phyloP scores from a whole-genome alignment of 768 basidiomycete species.

The Xanthoconium purpureum region DNA sequence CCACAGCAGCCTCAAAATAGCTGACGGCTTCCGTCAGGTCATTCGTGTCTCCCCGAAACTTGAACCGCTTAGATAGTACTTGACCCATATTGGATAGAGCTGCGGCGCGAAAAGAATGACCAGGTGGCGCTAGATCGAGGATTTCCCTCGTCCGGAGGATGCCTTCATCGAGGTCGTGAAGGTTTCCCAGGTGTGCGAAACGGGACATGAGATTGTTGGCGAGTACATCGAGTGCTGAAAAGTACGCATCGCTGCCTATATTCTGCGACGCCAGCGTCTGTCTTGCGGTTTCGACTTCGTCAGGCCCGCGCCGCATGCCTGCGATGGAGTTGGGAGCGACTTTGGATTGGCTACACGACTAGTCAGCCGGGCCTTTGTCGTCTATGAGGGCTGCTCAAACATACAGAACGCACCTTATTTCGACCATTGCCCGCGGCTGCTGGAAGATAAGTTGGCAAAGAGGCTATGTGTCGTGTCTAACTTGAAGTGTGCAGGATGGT shows the following conservation, averaged over 20 bases:
- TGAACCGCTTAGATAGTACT: conserved; percentile 21
- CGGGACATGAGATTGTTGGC: conserved; percentile 14
- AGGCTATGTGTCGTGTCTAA: no score
- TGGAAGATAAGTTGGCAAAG: no score
- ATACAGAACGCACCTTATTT: no score
- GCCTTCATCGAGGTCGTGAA: conserved; percentile 26
- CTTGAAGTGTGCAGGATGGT: no score
- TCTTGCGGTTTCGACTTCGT: conserved; percentile 3
- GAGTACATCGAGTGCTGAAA: conserved; percentile 7
- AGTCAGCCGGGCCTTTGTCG: no score
- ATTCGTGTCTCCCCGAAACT: conserved; percentile 11
- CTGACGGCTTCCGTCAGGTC: conserved; percentile 24
- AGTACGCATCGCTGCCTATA: conserved; percentile 8
- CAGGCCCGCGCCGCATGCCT: not conserved
- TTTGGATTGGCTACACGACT: no score
- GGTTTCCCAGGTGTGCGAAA: conserved; percentile 22
- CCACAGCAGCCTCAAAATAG: conserved; percentile 12
- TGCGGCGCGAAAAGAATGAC: conserved; percentile 14
- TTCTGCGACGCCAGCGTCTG: not conserved
- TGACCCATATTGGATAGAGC: conserved; percentile 19
- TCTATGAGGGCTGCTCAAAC: no score
- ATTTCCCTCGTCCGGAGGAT: conserved; percentile 15
- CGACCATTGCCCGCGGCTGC: no score
- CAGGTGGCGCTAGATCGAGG: conserved; percentile 22
- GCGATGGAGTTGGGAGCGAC: no score